Percentiles rank a stretch among this genome's conserved stretches.
phyloP scores from a whole-genome alignment of 345 rosid genomes.

The Kandelia obovata region DNA sequence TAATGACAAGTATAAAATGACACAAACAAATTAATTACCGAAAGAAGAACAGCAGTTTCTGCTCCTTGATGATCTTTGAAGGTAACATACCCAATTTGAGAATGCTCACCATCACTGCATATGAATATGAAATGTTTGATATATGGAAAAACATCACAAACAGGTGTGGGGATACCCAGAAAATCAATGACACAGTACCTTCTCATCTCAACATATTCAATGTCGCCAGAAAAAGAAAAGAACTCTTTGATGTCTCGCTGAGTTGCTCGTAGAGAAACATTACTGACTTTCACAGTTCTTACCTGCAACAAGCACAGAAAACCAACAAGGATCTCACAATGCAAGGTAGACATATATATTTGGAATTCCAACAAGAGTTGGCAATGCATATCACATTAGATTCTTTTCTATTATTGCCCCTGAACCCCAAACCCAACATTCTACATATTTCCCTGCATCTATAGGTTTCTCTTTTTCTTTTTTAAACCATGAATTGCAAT shows the following conservation, averaged over 20 bases:
- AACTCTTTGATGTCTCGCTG: constrained; percentile 84
- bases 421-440: no score
- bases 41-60: constrained; percentile 84
- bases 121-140: constrained; percentile 16
- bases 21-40: constrained; percentile 43
- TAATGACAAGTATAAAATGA: neutral
- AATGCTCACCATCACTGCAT: constrained; percentile 57
- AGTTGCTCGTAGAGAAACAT: constrained; percentile 65
- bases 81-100: constrained; percentile 73
- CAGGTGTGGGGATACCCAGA: constrained; percentile 1
- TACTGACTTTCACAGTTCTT: constrained; percentile 71
- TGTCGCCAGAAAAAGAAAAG: constrained; percentile 90
- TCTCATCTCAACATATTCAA: constrained; percentile 58
- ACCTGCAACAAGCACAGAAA: constrained; percentile 29
- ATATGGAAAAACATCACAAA: neutral
- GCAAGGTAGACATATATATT: neutral
- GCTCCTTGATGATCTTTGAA: constrained; percentile 89
- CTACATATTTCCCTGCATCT: no score
- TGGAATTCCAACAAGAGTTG: neutral
- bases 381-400: neutral
- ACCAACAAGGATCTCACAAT: neutral
- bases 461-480: no score
- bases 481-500: no score
- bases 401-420: no score
- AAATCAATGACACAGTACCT: constrained; percentile 34